phyloP scores from a whole-genome alignment of 495 filamentous ascomycete species.

The Penicillium herquei region DNA sequence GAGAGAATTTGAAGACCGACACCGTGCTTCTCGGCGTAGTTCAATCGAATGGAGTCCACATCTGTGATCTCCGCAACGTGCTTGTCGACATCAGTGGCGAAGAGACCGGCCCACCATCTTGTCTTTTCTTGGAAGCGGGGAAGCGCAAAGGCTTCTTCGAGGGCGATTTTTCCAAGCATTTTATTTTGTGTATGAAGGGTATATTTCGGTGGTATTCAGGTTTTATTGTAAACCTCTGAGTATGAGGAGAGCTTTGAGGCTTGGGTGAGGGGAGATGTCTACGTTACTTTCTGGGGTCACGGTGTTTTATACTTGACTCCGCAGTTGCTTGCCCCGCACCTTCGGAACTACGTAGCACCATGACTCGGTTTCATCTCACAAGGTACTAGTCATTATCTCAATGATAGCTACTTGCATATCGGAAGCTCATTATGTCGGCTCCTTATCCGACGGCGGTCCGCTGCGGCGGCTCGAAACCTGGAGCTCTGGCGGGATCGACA shows the following conservation, averaged over 20 bases:
- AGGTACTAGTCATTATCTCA: background rate
- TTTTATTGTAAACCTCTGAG: background rate
- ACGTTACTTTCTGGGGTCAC: background rate
- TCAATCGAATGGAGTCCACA: conserved; percentile 50
- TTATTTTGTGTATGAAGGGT: conserved; percentile 7
- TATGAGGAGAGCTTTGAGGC: background rate
- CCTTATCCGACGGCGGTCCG: conserved; percentile 12
- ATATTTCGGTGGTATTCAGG: background rate
- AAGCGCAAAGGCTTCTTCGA: conserved; percentile 52
- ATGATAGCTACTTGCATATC: background rate
- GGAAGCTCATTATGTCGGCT: conserved; percentile 2
- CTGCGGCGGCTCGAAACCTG: background rate
- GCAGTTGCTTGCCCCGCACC: background rate
- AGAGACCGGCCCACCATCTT: conserved; percentile 45
- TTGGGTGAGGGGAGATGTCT: background rate
- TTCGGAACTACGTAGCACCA: background rate
- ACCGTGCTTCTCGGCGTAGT: conserved; percentile 55
- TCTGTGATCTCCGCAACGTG: conserved; percentile 45
- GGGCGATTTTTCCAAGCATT: conserved; percentile 53
- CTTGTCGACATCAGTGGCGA: conserved; percentile 43
- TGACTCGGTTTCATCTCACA: background rate
- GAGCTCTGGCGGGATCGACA: background rate
- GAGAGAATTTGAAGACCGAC: conserved; percentile 61
- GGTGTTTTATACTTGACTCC: background rate
- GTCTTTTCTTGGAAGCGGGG: conserved; percentile 49